phyloP scores from a whole-genome alignment of 2,329 filamentous ascomycete species.

The Botryotinia calthae region DNA sequence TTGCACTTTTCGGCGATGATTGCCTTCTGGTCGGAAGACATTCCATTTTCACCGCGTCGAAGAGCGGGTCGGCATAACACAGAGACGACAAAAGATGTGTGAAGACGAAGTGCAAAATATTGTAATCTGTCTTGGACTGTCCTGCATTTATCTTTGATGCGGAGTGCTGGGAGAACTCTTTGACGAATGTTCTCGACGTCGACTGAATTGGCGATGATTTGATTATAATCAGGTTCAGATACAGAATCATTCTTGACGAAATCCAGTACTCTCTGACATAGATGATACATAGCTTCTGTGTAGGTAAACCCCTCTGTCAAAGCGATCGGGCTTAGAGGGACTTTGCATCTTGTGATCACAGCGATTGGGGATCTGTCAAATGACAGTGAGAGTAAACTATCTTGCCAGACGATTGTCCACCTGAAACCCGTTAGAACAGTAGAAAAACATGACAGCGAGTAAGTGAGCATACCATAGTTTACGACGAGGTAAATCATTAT shows the following conservation, averaged over 20 bases:
- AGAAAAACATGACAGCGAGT: neutral
- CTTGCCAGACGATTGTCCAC: slow-evolving; percentile 65
- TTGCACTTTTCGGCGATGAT: slow-evolving; percentile 59
- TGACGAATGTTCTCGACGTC: slow-evolving; percentile 41
- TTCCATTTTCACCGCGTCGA: slow-evolving; percentile 49
- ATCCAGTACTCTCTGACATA: slow-evolving; percentile 58
- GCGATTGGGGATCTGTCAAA: slow-evolving; percentile 67
- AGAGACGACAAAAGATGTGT: slow-evolving; percentile 63
- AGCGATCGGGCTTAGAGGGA: slow-evolving; percentile 53
- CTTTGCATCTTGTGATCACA: slow-evolving; percentile 43
- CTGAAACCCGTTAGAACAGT: slow-evolving; percentile 36
- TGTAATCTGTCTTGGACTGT: slow-evolving; percentile 62
- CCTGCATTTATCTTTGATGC: slow-evolving; percentile 61
- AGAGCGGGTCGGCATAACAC: slow-evolving; percentile 63
- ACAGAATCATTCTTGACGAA: slow-evolving; percentile 34
- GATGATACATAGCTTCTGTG: slow-evolving; percentile 63
- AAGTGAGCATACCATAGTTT: slow-evolving; percentile 35
- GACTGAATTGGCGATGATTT: slow-evolving; percentile 58
- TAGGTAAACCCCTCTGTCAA: slow-evolving; percentile 54
- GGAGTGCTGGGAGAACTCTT: slow-evolving; percentile 54
- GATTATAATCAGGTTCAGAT: slow-evolving; percentile 36
- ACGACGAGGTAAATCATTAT: slow-evolving; percentile 33
- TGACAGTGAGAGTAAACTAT: slow-evolving; percentile 62
- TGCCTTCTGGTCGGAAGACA: slow-evolving; percentile 51
- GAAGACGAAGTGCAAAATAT: slow-evolving; percentile 61